Percentiles rank a stretch among this genome's conserved stretches.
Conservation (phyloP, 2,329 filamentous ascomycete species). For the Eurotiales sp. region DNA sequence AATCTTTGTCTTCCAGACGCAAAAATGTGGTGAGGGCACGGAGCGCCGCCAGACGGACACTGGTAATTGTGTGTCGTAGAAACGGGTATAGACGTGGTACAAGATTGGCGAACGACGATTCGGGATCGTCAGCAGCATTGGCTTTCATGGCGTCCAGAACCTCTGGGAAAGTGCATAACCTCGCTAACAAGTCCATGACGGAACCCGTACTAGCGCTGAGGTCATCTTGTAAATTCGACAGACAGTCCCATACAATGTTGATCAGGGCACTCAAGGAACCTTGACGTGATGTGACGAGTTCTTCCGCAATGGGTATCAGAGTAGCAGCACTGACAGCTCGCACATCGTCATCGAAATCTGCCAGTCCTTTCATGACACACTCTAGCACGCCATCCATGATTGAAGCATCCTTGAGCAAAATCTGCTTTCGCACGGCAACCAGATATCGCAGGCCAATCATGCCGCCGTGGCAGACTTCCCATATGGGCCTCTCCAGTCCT, state of each 20-base stretch:
- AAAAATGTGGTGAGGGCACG: conserved; percentile 92
- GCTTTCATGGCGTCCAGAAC: conserved; percentile 91
- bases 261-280: conserved; percentile 75
- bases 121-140: conserved; percentile 76
- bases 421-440: conserved; percentile 88
- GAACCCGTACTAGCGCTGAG: conserved; percentile 95
- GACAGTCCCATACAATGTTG: conserved; percentile 93
- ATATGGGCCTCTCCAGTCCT: conserved; percentile 68
- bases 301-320: conserved; percentile 89
- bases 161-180: conserved; percentile 88
- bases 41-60: conserved; percentile 86
- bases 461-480: conserved; percentile 95
- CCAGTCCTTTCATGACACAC: conserved; percentile 91
- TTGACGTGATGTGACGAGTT: conserved; percentile 84
- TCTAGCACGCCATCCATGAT: conserved; percentile 91
- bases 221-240: conserved; percentile 95
- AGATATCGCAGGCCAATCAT: conserved; percentile 97
- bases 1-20: conserved; percentile 72
- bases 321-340: conserved; percentile 97
- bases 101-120: conserved; percentile 85
- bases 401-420: conserved; percentile 75
- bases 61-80: conserved; percentile 93
- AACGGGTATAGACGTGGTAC: conserved; percentile 95
- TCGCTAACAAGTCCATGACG: conserved; percentile 96
- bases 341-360: conserved; percentile 89